Evolutionary conservation across 495 filamentous ascomycete species (phyloP), one percentile per base, ranked within the genome.

Genomic region (Aspergillus conjunctus): DNA sequence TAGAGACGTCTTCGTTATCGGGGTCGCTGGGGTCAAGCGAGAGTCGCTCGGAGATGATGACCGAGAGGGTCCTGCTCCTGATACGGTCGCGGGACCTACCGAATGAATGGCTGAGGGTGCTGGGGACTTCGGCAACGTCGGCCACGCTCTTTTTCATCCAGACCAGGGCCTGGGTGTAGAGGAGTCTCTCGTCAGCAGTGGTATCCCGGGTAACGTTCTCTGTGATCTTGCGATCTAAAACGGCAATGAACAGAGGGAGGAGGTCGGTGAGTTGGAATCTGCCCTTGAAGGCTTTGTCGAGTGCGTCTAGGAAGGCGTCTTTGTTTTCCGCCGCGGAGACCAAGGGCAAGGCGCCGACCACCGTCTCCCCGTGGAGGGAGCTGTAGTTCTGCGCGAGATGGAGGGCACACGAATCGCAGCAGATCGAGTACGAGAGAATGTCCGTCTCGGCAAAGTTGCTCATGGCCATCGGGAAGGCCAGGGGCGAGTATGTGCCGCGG

Each of bases 371-470:
- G 18, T 46, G 17, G 15, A 18, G 43, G 15, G 43, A 46, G 9
- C 15, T 46, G 43, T 46, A 46, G 18, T 46, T 46, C 15, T 46
- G 43, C 15, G 8, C 17, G 14, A 46, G 17, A 46, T 46, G 17
- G 43, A 46, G 18, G 43, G 43, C 43, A 17, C 43, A 46, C 7
- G 43, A n/a, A 46, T 46, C 43, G 17, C 43, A 46, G 43, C 43
- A 46, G 18, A 46, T 20, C 3, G 43, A n/a, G 43, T 15, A 46
- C 9, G 43, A 46, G 15, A 46, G 17, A n/a, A 46, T 46, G 18
- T 46, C 43, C 18, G 43, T 46, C 18, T 46, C 43, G 18, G 43
- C 43, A 18, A 46, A 46, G 14, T 46, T 46, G 18, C 43, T 46
- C 43, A 46, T 46, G 14, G 43, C 43, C 18, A 46, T 8, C 17